Evolutionary conservation across 805 yeast species (phyloP).

Genomic region (Hagleromyces aurorensis): DNA sequence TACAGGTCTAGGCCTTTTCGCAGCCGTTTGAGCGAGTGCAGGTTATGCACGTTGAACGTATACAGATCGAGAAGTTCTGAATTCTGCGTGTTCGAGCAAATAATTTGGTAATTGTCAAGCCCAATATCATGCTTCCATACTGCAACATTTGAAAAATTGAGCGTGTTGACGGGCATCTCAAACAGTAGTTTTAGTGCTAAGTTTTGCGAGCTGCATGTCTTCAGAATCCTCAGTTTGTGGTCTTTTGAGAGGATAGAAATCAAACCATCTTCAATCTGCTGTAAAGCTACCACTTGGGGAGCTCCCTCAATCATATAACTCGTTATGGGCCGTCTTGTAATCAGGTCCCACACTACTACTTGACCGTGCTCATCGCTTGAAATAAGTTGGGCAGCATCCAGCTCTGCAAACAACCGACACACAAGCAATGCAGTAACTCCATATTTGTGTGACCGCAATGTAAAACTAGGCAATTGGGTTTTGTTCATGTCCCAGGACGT

Average conservation of each 20-base stretch:
- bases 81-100: constrained; percentile 27
- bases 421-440: constrained; percentile 15
- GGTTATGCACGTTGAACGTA: constrained; percentile 12
- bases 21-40: constrained; percentile 19
- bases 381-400: constrained; percentile 12
- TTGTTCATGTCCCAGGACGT: too few relatives aligned
- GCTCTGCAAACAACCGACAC: constrained; percentile 4
- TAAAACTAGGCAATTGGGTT: constrained; percentile 10
- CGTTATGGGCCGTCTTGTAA: constrained; percentile 22
- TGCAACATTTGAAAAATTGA: constrained; percentile 27
- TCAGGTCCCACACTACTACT: constrained; percentile 23
- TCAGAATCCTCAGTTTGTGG: constrained; percentile 19
- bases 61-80: constrained; percentile 27
- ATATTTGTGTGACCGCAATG: constrained; percentile 16
- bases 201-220: background rate
- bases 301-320: constrained; percentile 4
- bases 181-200: constrained; percentile 8
- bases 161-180: constrained; percentile 27
- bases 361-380: constrained; percentile 26
- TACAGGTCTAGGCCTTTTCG: constrained; percentile 17
- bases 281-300: constrained; percentile 16
- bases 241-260: constrained; percentile 21
- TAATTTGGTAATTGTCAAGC: constrained; percentile 10
- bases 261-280: constrained; percentile 6
- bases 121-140: constrained; percentile 5